Evolutionary conservation across 352 stramenopile genomes (phyloP).

Genomic region (Phytophthora tubulina): DNA sequence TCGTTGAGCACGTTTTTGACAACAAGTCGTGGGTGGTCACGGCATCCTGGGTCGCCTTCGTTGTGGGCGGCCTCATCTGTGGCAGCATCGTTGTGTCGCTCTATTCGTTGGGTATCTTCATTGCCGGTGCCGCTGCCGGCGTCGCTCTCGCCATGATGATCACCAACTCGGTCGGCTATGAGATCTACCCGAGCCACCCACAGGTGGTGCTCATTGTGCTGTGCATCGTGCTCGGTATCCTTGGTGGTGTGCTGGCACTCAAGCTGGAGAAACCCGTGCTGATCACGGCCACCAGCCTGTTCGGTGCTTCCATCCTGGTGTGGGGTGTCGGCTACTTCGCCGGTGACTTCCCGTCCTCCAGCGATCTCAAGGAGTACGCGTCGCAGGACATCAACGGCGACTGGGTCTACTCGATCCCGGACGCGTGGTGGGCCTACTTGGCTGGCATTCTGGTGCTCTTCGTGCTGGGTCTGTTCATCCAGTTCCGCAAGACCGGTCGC

Average conservation of each 20-base stretch:
- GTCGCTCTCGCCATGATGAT: slow-evolving; percentile 63
- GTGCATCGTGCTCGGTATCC: slow-evolving; percentile 50
- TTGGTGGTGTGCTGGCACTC: slow-evolving; percentile 48
- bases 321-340: slow-evolving; percentile 77
- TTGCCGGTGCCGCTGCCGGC: slow-evolving; percentile 59
- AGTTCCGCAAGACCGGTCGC: slow-evolving; percentile 68
- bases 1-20: slow-evolving; percentile 55
- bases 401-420: slow-evolving; percentile 66
- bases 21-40: slow-evolving; percentile 60
- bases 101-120: slow-evolving; percentile 67
- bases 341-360: slow-evolving; percentile 61
- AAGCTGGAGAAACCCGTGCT: slow-evolving; percentile 69
- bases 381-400: slow-evolving; percentile 47
- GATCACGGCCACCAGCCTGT: slow-evolving; percentile 60
- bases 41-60: slow-evolving; percentile 70
- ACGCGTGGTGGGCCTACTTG: slow-evolving; percentile 71
- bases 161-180: slow-evolving; percentile 64
- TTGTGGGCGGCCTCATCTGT: slow-evolving; percentile 57
- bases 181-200: slow-evolving; percentile 64
- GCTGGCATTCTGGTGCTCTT: slow-evolving; percentile 63
- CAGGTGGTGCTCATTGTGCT: slow-evolving; percentile 58
- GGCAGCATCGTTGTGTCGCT: slow-evolving; percentile 58
- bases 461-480: slow-evolving; percentile 60
- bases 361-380: slow-evolving; percentile 59
- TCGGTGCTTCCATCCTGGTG: slow-evolving; percentile 56